Conservation (phyloP, 345 rosid species). For the Ceriops zippeliana region DNA sequence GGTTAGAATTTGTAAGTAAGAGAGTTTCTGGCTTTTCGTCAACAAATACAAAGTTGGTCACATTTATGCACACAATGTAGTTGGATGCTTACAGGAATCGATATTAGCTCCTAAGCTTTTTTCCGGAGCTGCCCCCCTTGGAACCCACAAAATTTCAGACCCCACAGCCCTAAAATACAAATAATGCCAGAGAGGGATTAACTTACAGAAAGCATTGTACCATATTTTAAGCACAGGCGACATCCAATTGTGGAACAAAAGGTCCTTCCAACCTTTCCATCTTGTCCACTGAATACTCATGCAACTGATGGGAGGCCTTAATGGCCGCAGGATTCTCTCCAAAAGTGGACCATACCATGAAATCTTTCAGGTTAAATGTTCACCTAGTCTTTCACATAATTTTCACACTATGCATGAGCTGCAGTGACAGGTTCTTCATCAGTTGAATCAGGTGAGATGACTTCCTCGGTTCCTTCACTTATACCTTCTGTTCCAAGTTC, state of each 20-base stretch:
- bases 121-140: not conserved
- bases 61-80: too few relatives aligned
- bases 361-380: slow-evolving; percentile 5
- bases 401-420: slow-evolving; percentile 41
- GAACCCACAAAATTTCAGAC: slow-evolving; percentile 18
- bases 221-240: not conserved
- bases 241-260: not conserved
- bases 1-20: too few relatives aligned
- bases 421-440: slow-evolving; percentile 74
- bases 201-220: slow-evolving; percentile 1
- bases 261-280: slow-evolving; percentile 1
- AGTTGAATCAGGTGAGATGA: slow-evolving; percentile 41
- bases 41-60: too few relatives aligned
- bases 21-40: too few relatives aligned
- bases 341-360: slow-evolving; percentile 13
- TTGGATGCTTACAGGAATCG: too few relatives aligned
- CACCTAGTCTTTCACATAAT: not conserved
- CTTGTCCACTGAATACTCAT: not conserved
- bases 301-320: not conserved
- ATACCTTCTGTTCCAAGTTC: slow-evolving; percentile 24
- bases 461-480: slow-evolving; percentile 34
- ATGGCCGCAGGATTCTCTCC: slow-evolving; percentile 2
- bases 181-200: not conserved
- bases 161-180: slow-evolving; percentile 4
- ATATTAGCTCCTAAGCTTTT: not conserved